phyloP scores from a whole-genome alignment of 2,329 filamentous ascomycete genomes.

The Neofusicoccum ribis region DNA sequence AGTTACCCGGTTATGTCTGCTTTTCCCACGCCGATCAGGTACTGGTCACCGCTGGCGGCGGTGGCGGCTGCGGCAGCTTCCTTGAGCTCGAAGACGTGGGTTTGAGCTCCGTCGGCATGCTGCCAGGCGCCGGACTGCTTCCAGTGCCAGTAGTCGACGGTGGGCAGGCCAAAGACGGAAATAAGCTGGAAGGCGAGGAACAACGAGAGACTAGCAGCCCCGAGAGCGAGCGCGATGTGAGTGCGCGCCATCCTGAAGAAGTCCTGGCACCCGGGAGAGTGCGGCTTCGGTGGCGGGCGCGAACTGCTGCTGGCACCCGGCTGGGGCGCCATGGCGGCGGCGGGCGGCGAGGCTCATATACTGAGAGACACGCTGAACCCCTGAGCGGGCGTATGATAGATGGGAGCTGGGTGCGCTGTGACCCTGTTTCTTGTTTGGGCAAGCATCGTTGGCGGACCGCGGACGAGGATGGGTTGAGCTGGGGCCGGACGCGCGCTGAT shows the following conservation, averaged over 20 bases:
- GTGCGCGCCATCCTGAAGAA: constrained; percentile 39
- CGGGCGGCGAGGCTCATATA: constrained; percentile 1
- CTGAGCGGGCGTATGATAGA: background rate
- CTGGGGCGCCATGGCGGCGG: constrained; percentile 6
- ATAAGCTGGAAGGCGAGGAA: constrained; percentile 39
- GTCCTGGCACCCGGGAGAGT: background rate
- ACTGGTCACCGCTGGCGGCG: constrained; percentile 46
- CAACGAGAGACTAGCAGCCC: constrained; percentile 34
- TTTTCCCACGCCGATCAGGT: constrained; percentile 68
- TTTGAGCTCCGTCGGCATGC: background rate
- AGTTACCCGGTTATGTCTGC: constrained; percentile 69
- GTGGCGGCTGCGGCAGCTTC: constrained; percentile 15
- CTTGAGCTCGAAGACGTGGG: constrained; percentile 7
- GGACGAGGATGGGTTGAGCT: background rate
- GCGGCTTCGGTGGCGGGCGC: background rate
- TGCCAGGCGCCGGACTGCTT: constrained; percentile 18
- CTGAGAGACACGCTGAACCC: background rate
- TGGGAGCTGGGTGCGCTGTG: background rate
- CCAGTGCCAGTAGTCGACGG: constrained; percentile 39
- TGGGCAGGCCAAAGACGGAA: constrained; percentile 34
- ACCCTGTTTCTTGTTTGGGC: constrained; percentile 4
- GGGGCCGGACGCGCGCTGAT: background rate
- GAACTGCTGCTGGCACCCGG: background rate
- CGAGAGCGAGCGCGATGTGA: constrained; percentile 39
- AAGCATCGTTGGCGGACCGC: background rate